phyloP scores from a whole-genome alignment of 495 filamentous ascomycete genomes.

The Penicillium pancosmium region DNA sequence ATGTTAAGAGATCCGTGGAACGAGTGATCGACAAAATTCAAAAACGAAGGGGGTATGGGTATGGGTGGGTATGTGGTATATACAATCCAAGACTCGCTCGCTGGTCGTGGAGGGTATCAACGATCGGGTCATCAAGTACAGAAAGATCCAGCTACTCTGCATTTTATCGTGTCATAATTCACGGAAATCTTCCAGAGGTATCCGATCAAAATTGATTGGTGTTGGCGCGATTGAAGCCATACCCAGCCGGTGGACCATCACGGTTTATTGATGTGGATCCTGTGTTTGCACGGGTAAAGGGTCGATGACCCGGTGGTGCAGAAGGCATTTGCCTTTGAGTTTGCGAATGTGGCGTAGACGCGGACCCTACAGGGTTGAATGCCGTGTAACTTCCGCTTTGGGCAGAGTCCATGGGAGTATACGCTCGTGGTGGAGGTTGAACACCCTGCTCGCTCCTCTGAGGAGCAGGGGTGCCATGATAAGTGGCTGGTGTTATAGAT shows the following conservation, averaged over 20 bases:
- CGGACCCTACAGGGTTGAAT: conserved; percentile 21
- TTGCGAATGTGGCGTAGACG: conserved; percentile 14
- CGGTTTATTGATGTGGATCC: conserved; percentile 30
- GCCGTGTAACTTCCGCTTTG: conserved; percentile 20
- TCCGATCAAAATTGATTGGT: conserved; percentile 28
- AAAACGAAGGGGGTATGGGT: conserved; percentile 4
- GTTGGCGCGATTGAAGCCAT: conserved; percentile 28
- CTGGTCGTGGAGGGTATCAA: conserved; percentile 25
- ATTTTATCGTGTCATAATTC: conserved; percentile 15
- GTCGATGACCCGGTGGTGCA: conserved; percentile 16
- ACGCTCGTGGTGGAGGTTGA: conserved; percentile 14
- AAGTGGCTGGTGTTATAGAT: conserved; percentile 27
- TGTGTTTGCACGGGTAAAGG: conserved; percentile 29
- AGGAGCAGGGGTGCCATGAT: conserved; percentile 21
- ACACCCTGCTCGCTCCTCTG: conserved; percentile 6
- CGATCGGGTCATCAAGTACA: conserved; percentile 24
- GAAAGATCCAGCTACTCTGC: conserved; percentile 27
- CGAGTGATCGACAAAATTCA: neutral
- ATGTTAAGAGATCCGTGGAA: no score
- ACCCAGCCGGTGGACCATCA: conserved; percentile 24
- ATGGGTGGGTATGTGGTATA: conserved; percentile 17
- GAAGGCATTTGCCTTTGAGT: conserved; percentile 8
- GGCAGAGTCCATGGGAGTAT: conserved; percentile 18
- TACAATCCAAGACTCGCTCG: conserved; percentile 26
- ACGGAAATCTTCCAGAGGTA: neutral